phyloP scores from a whole-genome alignment of 768 basidiomycete species.

The Lactarius hatsudake region DNA sequence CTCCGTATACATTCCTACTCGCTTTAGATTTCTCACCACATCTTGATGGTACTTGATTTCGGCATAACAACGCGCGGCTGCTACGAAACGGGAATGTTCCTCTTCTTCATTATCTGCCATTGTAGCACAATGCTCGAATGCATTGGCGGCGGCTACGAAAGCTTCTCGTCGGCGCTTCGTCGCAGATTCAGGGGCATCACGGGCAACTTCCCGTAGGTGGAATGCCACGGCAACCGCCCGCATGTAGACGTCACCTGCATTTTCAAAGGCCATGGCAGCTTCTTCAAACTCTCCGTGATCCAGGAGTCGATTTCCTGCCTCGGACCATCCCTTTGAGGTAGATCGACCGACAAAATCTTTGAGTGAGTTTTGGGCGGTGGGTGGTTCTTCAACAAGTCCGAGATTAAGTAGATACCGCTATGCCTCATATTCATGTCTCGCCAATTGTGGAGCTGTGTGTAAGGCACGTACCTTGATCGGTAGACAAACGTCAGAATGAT shows the following conservation, averaged over 20 bases:
- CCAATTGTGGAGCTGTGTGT: conserved; percentile 27
- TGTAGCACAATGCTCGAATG: conserved; percentile 12
- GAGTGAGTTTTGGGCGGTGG: background rate
- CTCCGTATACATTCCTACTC: conserved; percentile 13
- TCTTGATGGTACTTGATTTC: conserved; percentile 14
- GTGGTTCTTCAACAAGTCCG: conserved; percentile 4
- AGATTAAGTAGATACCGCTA: conserved; percentile 11
- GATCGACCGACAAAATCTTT: conserved; percentile 13
- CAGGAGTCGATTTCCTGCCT: conserved; percentile 11
- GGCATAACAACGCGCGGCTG: conserved; percentile 18
- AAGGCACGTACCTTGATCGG: conserved; percentile 46
- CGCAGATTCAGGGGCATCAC: conserved; percentile 1
- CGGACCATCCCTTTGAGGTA: conserved; percentile 9
- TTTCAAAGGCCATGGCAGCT: conserved; percentile 16
- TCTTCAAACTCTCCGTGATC: conserved; percentile 15
- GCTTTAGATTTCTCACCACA: conserved; percentile 10
- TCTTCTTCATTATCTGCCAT: background rate
- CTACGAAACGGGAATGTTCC: background rate
- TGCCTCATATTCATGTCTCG: background rate
- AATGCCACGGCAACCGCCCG: conserved; percentile 9
- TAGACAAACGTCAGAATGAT: conserved; percentile 45
- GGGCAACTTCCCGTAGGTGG: conserved; percentile 10
- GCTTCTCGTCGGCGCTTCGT: conserved; percentile 11
- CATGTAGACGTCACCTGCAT: conserved; percentile 13
- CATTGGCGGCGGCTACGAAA: background rate